Evolutionary conservation across 371 early-diverging fungal species (phyloP).

Genomic region (Lichtheimia hyalospora): DNA sequence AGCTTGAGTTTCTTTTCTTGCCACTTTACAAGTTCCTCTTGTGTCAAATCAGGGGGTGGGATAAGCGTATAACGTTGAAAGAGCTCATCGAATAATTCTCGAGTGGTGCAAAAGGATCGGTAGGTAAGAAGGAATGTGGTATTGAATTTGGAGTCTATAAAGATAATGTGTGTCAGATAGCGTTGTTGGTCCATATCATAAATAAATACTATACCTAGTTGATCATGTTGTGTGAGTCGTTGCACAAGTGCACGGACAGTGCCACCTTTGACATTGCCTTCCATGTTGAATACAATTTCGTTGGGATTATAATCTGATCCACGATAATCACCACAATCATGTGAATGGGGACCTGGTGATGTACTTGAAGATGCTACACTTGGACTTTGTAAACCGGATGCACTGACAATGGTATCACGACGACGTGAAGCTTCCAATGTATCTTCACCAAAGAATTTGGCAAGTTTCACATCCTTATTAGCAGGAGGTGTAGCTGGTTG

Average conservation of each 20-base stretch:
- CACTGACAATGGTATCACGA: slow-evolving; percentile 27
- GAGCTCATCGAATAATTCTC: slow-evolving; percentile 71
- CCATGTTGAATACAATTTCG: slow-evolving; percentile 81
- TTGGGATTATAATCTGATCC: slow-evolving; percentile 67
- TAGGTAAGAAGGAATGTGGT: slow-evolving; percentile 89
- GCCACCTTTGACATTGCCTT: slow-evolving; percentile 89
- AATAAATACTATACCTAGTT: slow-evolving; percentile 49
- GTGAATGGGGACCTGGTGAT: background rate
- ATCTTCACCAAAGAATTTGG: slow-evolving; percentile 73
- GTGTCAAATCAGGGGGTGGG: slow-evolving; percentile 68
- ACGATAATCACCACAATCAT: slow-evolving; percentile 63
- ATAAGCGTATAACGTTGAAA: slow-evolving; percentile 70
- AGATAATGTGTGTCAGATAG: background rate
- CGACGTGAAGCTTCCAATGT: slow-evolving; percentile 34
- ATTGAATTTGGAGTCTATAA: slow-evolving; percentile 72
- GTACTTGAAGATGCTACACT: background rate
- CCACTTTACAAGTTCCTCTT: slow-evolving; percentile 77
- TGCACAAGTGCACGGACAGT: slow-evolving; percentile 82
- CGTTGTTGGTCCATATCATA: background rate
- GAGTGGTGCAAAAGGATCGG: slow-evolving; percentile 80
- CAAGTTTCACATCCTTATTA: slow-evolving; percentile 43
- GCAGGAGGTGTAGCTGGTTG: background rate
- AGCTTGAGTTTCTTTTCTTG: slow-evolving; percentile 84
- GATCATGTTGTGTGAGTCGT: slow-evolving; percentile 86
- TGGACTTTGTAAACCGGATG: slow-evolving; percentile 7